phyloP scores from a whole-genome alignment of 139 green algal species.

The Protoeuglena noctilucae region DNA sequence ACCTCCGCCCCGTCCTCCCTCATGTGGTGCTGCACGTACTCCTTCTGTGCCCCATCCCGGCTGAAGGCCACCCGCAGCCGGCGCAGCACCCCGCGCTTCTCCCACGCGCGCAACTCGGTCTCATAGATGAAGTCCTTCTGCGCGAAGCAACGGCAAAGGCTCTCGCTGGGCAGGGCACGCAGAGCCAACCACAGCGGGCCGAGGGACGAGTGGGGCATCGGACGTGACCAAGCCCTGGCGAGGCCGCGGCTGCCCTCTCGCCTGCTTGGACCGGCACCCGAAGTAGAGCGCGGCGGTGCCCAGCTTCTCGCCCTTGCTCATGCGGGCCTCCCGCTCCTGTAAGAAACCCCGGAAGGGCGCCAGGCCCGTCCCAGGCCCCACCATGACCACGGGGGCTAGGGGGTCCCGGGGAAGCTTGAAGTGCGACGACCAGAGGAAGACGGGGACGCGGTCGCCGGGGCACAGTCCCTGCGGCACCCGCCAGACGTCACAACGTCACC shows the following conservation, averaged over 20 bases:
- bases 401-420: slow-evolving; percentile 71
- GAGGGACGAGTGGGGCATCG: no score
- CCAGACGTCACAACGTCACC: no score
- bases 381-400: slow-evolving; percentile 71
- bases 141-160: no score
- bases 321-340: slow-evolving; percentile 77
- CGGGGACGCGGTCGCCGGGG: slow-evolving; percentile 25
- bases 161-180: no score
- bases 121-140: slow-evolving; percentile 80
- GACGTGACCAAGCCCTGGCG: no score
- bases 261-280: slow-evolving; percentile 74
- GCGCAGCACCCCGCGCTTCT: slow-evolving; percentile 36
- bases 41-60: slow-evolving; percentile 34
- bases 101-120: slow-evolving; percentile 44
- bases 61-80: slow-evolving; percentile 64
- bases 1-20: slow-evolving; percentile 24
- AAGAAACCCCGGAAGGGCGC: slow-evolving; percentile 95
- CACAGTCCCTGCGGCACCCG: slow-evolving; percentile 1
- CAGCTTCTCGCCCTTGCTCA: slow-evolving; percentile 28
- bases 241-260: no score
- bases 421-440: slow-evolving; percentile 65
- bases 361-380: slow-evolving; percentile 88
- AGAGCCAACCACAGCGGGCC: no score
- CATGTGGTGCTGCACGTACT: slow-evolving; percentile 80
- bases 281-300: slow-evolving; percentile 74